Percentiles rank a stretch among this genome's conserved stretches.
Evolutionary conservation across 352 stramenopile genomes (phyloP).

Genomic region (Pythium aristosporum): DNA sequence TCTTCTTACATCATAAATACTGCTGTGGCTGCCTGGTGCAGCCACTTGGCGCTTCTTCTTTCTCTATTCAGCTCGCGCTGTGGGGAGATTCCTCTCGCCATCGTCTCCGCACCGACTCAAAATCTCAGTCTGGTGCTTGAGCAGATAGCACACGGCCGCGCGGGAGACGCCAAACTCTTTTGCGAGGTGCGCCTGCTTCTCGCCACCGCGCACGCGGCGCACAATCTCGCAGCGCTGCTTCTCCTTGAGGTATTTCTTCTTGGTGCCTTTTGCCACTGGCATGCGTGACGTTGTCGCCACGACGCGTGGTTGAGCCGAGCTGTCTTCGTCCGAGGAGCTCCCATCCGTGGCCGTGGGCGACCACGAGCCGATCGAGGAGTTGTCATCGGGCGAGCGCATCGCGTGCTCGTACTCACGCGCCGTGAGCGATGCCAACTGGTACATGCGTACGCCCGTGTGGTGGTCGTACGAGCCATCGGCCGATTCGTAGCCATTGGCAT

Average conservation of each 20-base stretch:
- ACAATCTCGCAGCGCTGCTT: slow-evolving; percentile 62
- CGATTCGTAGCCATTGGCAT: not conserved
- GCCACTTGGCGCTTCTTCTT: too few relatives aligned
- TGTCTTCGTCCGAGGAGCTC: slow-evolving; percentile 25
- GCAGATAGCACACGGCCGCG: slow-evolving; percentile 30
- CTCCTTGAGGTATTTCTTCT: slow-evolving; percentile 79
- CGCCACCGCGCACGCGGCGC: slow-evolving; percentile 29
- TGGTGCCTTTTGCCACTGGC: slow-evolving; percentile 31
- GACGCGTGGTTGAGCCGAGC: not conserved
- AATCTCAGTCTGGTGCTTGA: slow-evolving; percentile 67
- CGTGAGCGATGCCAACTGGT: slow-evolving; percentile 17
- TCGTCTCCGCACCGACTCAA: slow-evolving; percentile 37
- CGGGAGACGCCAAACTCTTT: slow-evolving; percentile 26
- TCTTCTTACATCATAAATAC: slow-evolving; percentile 9
- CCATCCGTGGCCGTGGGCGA: slow-evolving; percentile 3
- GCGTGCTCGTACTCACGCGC: slow-evolving; percentile 17
- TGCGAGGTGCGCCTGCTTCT: slow-evolving; percentile 25
- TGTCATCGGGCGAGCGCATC: slow-evolving; percentile 13
- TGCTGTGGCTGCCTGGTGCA: not conserved
- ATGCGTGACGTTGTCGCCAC: not conserved
- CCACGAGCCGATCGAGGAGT: slow-evolving; percentile 3
- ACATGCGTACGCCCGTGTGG: slow-evolving; percentile 13
- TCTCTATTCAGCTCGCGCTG: not conserved
- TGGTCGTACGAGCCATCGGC: not conserved
- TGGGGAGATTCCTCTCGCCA: not conserved